Evolutionary conservation across 192 early-diverging fungal species (phyloP).

Genomic region (Coemansia sp.): DNA sequence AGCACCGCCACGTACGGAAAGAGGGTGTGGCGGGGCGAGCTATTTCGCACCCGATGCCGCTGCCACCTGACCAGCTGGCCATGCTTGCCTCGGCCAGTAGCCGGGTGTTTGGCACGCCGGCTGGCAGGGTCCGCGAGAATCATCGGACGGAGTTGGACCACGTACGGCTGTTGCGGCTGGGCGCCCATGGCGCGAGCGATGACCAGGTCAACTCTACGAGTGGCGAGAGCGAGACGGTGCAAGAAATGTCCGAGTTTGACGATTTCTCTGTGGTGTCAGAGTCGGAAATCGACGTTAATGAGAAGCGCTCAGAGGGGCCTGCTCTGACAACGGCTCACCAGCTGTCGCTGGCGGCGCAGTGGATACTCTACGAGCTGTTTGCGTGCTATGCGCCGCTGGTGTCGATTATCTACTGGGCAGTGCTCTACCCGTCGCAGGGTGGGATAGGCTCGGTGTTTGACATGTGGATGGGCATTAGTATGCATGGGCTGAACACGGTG

Average conservation of each 20-base stretch:
- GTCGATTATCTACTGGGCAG: conserved; percentile 41
- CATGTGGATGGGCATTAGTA: conserved; percentile 47
- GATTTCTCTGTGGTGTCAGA: neutral
- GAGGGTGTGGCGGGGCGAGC: neutral
- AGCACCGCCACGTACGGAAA: neutral
- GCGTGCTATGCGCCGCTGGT: conserved; percentile 46
- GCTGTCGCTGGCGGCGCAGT: conserved; percentile 32
- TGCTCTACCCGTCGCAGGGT: conserved; percentile 34
- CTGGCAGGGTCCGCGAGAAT: neutral
- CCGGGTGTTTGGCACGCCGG: conserved; percentile 7
- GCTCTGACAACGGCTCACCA: conserved; percentile 10
- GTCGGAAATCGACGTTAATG: neutral
- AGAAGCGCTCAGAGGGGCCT: neutral
- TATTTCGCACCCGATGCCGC: neutral
- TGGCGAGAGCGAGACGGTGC: neutral
- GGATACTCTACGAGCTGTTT: conserved; percentile 47
- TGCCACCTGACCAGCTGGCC: neutral
- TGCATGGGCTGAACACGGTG: conserved; percentile 37
- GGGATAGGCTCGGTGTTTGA: conserved; percentile 7
- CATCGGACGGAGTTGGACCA: neutral
- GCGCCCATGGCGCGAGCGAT: neutral
- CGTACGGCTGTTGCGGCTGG: neutral
- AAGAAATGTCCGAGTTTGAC: neutral
- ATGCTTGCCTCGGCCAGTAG: neutral
- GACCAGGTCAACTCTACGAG: neutral